Percentiles rank a stretch among this genome's conserved stretches.
Evolutionary conservation across 1,284 basidiomycete species (phyloP).

Genomic region (Lignosus rhinocerotis): DNA sequence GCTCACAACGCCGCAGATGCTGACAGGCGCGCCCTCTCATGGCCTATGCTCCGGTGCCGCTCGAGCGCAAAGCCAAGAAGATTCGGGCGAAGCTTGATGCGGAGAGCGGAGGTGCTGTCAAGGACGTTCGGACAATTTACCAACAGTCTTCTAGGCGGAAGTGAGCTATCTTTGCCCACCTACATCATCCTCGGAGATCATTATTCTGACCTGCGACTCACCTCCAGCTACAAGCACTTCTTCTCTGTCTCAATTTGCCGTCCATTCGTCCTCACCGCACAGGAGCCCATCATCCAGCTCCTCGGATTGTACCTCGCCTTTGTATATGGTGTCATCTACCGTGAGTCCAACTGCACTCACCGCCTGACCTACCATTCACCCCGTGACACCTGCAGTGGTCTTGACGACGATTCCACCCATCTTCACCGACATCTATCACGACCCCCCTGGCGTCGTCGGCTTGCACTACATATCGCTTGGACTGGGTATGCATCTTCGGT

Average conservation of each 20-base stretch:
- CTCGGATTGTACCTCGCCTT: constrained; percentile 51
- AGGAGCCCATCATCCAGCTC: constrained; percentile 47
- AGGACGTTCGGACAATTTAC: constrained; percentile 29
- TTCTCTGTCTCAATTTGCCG: constrained; percentile 40
- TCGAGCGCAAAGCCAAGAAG: constrained; percentile 42
- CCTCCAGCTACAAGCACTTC: constrained; percentile 40
- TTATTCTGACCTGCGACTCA: not conserved
- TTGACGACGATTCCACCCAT: constrained; percentile 69
- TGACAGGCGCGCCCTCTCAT: not conserved
- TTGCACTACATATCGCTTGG: constrained; percentile 67
- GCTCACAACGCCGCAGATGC: not conserved
- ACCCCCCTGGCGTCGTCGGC: constrained; percentile 56
- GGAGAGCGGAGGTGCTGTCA: constrained; percentile 28
- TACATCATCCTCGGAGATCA: not conserved
- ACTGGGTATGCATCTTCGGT: constrained; percentile 35
- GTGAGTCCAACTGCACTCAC: constrained; percentile 36
- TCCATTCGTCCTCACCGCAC: constrained; percentile 45
- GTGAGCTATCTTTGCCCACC: constrained; percentile 4
- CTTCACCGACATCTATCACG: constrained; percentile 51
- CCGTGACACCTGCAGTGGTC: constrained; percentile 41
- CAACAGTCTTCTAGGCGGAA: constrained; percentile 32
- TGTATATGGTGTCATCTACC: constrained; percentile 53
- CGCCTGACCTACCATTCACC: not conserved
- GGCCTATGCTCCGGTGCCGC: constrained; percentile 47
- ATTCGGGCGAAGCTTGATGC: constrained; percentile 40